Evolutionary conservation across 768 basidiomycete genomes (phyloP).

Genomic region (Nevesoporus exiguus): DNA sequence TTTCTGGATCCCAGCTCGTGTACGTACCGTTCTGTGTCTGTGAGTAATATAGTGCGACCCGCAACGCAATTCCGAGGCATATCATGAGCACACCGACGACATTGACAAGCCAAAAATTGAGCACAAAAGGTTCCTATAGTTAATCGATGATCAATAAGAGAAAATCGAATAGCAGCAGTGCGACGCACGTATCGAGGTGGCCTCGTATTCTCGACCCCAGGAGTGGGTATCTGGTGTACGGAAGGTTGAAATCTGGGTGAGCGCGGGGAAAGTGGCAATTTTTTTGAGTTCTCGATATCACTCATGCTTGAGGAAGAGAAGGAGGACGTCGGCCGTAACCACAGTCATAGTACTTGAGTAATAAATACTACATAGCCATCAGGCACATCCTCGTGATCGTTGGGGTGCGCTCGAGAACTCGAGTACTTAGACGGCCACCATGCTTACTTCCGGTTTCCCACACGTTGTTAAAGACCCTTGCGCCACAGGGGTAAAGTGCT

Average conservation of each 20-base stretch:
- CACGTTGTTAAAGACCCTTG: too few relatives aligned
- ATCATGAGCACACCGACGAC: constrained; percentile 44
- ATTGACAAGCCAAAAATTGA: constrained; percentile 40
- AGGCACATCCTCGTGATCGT: background rate
- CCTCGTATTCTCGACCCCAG: constrained; percentile 30
- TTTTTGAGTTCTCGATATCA: background rate
- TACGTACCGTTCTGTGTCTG: constrained; percentile 15
- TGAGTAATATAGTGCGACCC: constrained; percentile 16
- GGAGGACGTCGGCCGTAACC: background rate
- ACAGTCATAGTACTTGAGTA: background rate
- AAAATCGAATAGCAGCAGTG: background rate
- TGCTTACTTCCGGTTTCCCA: too few relatives aligned
- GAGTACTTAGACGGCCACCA: too few relatives aligned
- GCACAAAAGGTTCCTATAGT: constrained; percentile 27
- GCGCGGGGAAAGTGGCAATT: constrained; percentile 3
- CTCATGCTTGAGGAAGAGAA: constrained; percentile 5
- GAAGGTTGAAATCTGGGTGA: constrained; percentile 43
- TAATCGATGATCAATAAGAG: background rate
- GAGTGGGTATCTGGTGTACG: constrained; percentile 48
- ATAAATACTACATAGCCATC: constrained; percentile 2
- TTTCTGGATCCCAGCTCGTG: background rate
- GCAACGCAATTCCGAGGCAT: constrained; percentile 13
- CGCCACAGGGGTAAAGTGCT: too few relatives aligned
- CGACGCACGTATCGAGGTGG: constrained; percentile 43
- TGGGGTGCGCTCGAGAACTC: too few relatives aligned